Evolutionary conservation across 352 stramenopile genomes (phyloP), one percentile per base, ranked within the genome.

Genomic region (Phytophthora aleatoria): DNA sequence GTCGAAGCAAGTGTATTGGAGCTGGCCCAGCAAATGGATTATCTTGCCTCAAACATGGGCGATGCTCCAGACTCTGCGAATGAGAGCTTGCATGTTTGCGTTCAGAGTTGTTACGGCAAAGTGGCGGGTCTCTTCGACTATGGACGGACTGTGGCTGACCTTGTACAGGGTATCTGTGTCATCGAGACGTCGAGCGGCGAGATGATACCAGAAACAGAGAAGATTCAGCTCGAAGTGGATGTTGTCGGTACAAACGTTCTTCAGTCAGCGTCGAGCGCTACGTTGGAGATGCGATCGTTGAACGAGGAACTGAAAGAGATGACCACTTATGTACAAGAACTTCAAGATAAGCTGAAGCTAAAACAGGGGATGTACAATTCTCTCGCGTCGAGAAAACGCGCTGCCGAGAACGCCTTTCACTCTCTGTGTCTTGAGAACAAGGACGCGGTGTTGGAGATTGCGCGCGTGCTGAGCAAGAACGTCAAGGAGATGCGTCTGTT

Each of bases 21-120:
- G 57, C 48, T 83, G 49, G 71, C 73, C 7, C 77, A 89, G 50
- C 77, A 87, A 56, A 57, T 89, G 68, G 77, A 85, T 45, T 82
- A 81, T 51, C 38, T 81, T 35, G 68, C 66, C 1, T 81, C 73
- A 36, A 69, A 73, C 36, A 38, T 81, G n/a, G 66, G 33, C 16
- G 26, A 47, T 50, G 52, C 56, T 13, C 41, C 57, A 5, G 24
- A 49, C 12, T 31, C 30, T 49, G 12, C 50, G 1, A 55, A 70
- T 20, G 62, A 57, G 5, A 72, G 28, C 26, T 69, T 83, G 27
- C 71, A 83, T 33, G 57, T 50, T 15, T 64, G 27, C 10, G 45
- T 89, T 9, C 77, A 86, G 50, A 54, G 3, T 5, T 82, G 63
- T 26, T 87, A 82, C 45, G 49, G 59, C 9, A 73, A 74, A 27